Evolutionary conservation across 345 rosid species (phyloP).

Genomic region (Ceriops zippeliana): DNA sequence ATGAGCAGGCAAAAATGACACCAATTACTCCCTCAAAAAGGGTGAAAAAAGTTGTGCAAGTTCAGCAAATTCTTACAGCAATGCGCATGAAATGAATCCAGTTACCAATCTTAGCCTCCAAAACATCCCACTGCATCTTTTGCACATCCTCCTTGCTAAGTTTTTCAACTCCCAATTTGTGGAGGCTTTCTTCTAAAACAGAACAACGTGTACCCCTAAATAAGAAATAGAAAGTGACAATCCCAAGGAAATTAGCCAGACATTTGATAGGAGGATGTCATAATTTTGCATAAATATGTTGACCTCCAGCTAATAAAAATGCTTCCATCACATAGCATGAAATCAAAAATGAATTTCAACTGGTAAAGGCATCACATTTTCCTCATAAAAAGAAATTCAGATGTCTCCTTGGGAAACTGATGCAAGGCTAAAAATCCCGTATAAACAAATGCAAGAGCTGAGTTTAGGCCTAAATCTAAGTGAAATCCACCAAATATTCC

Average conservation of each 20-base stretch:
- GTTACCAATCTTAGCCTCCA: constrained; percentile 95
- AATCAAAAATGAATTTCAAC: too few relatives aligned
- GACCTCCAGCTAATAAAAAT: not conserved
- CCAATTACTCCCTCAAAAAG: not conserved
- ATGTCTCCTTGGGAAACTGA: too few relatives aligned
- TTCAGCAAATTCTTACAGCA: constrained; percentile 59
- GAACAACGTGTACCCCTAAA: constrained; percentile 79
- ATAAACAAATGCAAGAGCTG: too few relatives aligned
- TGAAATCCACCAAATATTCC: too few relatives aligned
- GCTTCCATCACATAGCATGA: too few relatives aligned
- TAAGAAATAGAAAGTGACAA: constrained; percentile 13
- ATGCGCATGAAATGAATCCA: constrained; percentile 99
- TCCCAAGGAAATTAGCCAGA: not conserved
- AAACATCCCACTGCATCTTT: constrained; percentile 96
- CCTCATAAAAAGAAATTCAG: too few relatives aligned
- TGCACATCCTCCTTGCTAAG: constrained; percentile 97
- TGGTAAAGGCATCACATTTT: too few relatives aligned
- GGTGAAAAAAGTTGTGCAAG: not conserved
- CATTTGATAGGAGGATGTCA: not conserved
- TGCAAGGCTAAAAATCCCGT: too few relatives aligned
- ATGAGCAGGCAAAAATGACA: too few relatives aligned
- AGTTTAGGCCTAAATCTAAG: too few relatives aligned
- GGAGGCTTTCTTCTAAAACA: constrained; percentile 82
- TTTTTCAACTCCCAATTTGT: constrained; percentile 89
- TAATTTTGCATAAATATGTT: not conserved